These are phyloP conservation scores for Rhodotorula sp. DNA, from an alignment of 1,284 basidiomycete species.

Conservation along the genomic window DNA sequence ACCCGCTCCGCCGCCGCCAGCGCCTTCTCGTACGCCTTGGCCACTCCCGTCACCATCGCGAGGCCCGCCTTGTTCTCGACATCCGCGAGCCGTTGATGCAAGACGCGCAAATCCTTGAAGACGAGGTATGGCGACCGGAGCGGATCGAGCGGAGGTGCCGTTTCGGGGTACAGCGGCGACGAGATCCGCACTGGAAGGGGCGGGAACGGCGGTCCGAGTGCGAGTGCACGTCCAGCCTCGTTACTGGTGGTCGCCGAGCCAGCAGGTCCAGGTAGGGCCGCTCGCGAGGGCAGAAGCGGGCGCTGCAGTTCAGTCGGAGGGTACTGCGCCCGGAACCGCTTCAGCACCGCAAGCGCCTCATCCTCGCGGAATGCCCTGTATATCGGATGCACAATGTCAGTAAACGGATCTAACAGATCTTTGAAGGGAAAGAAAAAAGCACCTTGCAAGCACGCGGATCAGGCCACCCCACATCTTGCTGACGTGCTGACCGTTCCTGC, in stretches of 20 bases:
- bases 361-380: slow-evolving; percentile 18
- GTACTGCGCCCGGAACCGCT: slow-evolving; percentile 29
- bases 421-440: neutral
- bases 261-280: neutral
- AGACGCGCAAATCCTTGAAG: slow-evolving; percentile 25
- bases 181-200: slow-evolving; percentile 23
- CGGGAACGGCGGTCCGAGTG: slow-evolving; percentile 11
- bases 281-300: neutral
- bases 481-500: slow-evolving; percentile 23
- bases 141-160: slow-evolving; percentile 9
- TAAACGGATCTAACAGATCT: neutral
- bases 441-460: slow-evolving; percentile 35
- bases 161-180: slow-evolving; percentile 37
- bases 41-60: slow-evolving; percentile 15
- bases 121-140: slow-evolving; percentile 26
- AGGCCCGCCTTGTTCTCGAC: slow-evolving; percentile 31
- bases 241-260: neutral
- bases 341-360: slow-evolving; percentile 33
- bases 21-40: slow-evolving; percentile 20
- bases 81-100: slow-evolving; percentile 32
- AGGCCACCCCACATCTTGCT: slow-evolving; percentile 34
- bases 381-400: neutral
- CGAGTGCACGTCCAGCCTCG: neutral
- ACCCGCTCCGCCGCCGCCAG: slow-evolving; percentile 8
- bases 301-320: slow-evolving; percentile 20